Base-by-base conservation (phyloP, 352 stramenopile genomes). In the Pythium apleroticum region DNA sequence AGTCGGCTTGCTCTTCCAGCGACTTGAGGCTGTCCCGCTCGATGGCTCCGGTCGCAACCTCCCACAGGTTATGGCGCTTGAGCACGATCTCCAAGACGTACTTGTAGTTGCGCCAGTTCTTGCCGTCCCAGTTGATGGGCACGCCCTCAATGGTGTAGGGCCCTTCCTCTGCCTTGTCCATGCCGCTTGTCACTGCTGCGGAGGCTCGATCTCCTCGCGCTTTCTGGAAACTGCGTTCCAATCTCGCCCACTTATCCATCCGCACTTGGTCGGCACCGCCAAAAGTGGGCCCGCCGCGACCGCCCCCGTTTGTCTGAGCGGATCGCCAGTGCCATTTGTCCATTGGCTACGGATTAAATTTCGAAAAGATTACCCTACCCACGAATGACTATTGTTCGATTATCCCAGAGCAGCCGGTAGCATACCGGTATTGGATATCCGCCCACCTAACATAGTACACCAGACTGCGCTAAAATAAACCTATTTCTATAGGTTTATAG, bases 51-150 rank as follows among this genome's bases (percentile, higher is more conserved):
- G 39, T 46, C 17, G 39, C 39, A 11, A 46, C 19, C 15, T 46
- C 39, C 39, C 39, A 46, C 39, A 46, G 19, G 5, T 24, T 8
- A 4, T 46, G 39, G 5, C 39, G 39, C 39, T 46, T 46, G 9
- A 46, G 39, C 39, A 46, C 39, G 39, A 46, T 46, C 39, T 22
- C 39, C 39, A 46, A 15, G 17, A 46, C 39, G 24, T 46, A 46
- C 39, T 46, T 46, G 39, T 46, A 46, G 17, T 46, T 46, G 17
- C 39, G 39, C 39, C 39, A 46, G 39, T 46, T 46, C 39, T 46
- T 46, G 39, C 39, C 39, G 39, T 46, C 39, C 39, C 39, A 46
- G 19, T 46, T 46, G 19, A 46, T 46, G 39, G 39, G 39, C 15
- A 46, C 39, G 15, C 39, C 39, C 24, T 46, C 39, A 9, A 11